Base-by-base conservation (phyloP, 179 eudicot genomes). In the Patellifolia procumbens region DNA sequence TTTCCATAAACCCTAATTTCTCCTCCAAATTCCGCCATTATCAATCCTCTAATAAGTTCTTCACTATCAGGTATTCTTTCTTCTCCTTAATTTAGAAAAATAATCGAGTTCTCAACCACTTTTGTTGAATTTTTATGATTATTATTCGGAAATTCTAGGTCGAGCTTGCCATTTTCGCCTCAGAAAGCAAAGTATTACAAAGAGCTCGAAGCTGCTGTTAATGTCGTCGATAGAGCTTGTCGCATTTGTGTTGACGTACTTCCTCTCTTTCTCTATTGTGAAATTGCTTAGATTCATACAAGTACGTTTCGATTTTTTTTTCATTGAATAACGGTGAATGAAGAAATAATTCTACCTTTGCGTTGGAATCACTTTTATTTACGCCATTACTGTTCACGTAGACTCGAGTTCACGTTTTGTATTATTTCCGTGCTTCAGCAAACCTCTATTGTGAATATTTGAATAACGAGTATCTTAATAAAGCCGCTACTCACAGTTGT, bases 201-300 rank as follows among this genome's bases (percentile, higher is more conserved):
- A 66, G 96, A 94, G 84, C 89, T 94, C 12, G 81, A 79, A 79
- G 92, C 94, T 60, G 94, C 98, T 69, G 83, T 92, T 35, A 85
- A 87, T 87, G 97, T 87, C 5, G 98, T 92, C 61, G 81, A 83
- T 32, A 83, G 85, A 80, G 89, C 97, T 74, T 94, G 98, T 66
- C 91, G 84, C 68, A 87, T 94, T 66, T 92, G 97, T 70, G 91
- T 92, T 0, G 90, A 94, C 45, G 97, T 91, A 85, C 15, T 17
- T 56, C 29, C 66, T 69, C 52, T 76, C n/a, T 53, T 69, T 51
- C 56, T 48, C 35, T 62, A 48, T 52, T 69, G 45, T 63, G 53
- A 72, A 39, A 15, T 39, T 53, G 51, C 29, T 53, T 10, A 43
- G n/a, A n/a, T n/a, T n/a, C n/a, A n/a, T n/a, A n/a, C n/a, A n/a